Base-by-base conservation (phyloP, 1,139 yeast species). In the Hyphopichia khmerensis region DNA sequence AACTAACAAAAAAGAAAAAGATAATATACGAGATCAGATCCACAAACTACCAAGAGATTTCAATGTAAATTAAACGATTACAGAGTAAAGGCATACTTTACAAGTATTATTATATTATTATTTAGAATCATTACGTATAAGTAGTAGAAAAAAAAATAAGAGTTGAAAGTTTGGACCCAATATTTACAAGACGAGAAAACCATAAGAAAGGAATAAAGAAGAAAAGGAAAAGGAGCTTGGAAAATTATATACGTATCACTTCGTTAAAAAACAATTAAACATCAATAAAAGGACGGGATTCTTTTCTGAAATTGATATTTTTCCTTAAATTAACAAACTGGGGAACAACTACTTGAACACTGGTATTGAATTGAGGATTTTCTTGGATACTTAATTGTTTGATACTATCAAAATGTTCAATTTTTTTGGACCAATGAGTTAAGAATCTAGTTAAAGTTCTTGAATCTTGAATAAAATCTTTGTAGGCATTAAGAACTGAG, bases 401-500 rank as follows among this genome's bases (percentile, higher is more conserved):
- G 38, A 68, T 45, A 13, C 51, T 56, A 24, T 48, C 47, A 38
- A 53, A 51, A 34, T 56, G 57, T 17, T 53, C 57, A 13, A 59
- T 55, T 38, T 54, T 58, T 40, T 56, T 61, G 43, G 56, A 45
- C 75, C 76, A 72, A 44, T 57, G 58, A 44, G 59, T 62, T 32
- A 67, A 57, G 47, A 69, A 70, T 41, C 65, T 53, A 23, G 52
- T 46, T 43, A 67, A 62, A 3, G 71, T 62, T 29, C 51, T 48
- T 33, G 53, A 53, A 50, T 72, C 72, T 59, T 72, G 77, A 59
- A 72, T 70, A 57, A 62, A 72, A 53, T 71, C 58, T 53, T 64
- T 67, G 53, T 71, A 85, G 19, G 72, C 59, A 48, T 78, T 75
- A 52, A 84, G 76, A 40, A 85, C 67, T 43, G 80, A 74, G 60